Evolutionary conservation across 257 asterid genomes (phyloP), one percentile per base, ranked within the genome.

Genomic region (Solanum appendiculatum): DNA sequence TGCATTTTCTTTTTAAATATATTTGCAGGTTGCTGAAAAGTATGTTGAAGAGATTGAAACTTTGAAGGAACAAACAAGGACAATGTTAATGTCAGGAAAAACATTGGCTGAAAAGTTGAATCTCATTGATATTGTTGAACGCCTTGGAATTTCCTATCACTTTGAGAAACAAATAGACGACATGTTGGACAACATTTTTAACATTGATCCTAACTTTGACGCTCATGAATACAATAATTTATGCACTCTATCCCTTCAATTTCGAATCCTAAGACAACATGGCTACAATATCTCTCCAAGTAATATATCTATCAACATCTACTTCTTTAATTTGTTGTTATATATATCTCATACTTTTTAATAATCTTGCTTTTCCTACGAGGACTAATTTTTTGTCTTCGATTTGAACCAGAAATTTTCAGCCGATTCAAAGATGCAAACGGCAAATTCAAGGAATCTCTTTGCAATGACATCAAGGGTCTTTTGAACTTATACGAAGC

Each of bases 31-130:
- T 58, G 37, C 33, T 0, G 86, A 51, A 20, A 82, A 34, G 56
- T 54, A 87, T 60, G 60, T 10, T 0, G 33, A 72, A 40, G 91
- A 87, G 69, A 85, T 90, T 56, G 91, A 85, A 39, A 40, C 56
- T 4, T 25, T 90, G 86, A 92, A 89, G 89, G 91, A 86, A 37
- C 84, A 87, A n/a, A 86, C 89, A 21, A 81, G 88, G 66, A 36
- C 56, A 11, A 73, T 66, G 83, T 8, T 87, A 6, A 18, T 4
- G 18, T 9, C 36, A 10, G 75, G 40, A 27, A 6, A 4, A 3
- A 83, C 23, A 14, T 12, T 84, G 9, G 54, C n/a, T 1, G 90
- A 84, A 3, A 88, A 60, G 39, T 31, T 92, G 85, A 84, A 80
- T 78, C 70, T 91, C 33, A 88, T 91, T 1, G 75, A 68, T 15